Evolutionary conservation across 352 stramenopile genomes (phyloP), one percentile per base, ranked within the genome.

Genomic region (Phytophthora foliorum): DNA sequence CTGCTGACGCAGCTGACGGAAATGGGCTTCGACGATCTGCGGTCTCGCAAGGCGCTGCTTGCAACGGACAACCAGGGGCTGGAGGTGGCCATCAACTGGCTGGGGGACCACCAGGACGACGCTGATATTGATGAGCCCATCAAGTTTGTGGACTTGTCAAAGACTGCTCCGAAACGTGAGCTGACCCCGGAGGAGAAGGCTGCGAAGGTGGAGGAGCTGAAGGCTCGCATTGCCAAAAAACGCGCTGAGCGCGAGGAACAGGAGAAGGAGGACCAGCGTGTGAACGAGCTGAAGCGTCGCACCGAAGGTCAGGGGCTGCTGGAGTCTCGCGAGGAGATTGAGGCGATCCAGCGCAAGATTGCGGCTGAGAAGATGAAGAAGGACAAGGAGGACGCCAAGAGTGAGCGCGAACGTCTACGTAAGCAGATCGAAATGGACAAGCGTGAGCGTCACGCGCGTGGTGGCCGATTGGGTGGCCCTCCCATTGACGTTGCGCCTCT

Each of bases 371-470:
- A 91, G 63, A 75, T 88, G 46, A 96, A 95, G 71, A 95, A 95
- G 67, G 92, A 97, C 51, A 96, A 95, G 53, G 88, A 95, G 14
- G 89, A 97, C 17, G 86, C 83, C 63, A 96, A 97, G 74, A 72
- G 80, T 9, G 91, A 98, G 72, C 89, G 94, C 38, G 93, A 98
- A 59, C 89, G 90, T 8, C 68, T 98, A 19, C 90, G 89, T 49
- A 84, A 82, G 58, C 88, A 98, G 74, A 75, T 98, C 16, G 93
- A 97, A 54, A 86, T 95, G 68, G 94, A 98, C 72, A 98, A 98
- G 78, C 81, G 90, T 6, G 92, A 97, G 57, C 86, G 92, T 39
- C 88, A 91, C 19, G 89, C 90, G 25, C 85, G 89, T 38, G 82
- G 86, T 22, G 94, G 94, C 2, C 88, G 94, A 46, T 77, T 97